A percentile compares a stretch with the other conserved stretches of the same genome.
Conservation (phyloP, 441 rosid species). For the Dalechampia spathulata region DNA sequence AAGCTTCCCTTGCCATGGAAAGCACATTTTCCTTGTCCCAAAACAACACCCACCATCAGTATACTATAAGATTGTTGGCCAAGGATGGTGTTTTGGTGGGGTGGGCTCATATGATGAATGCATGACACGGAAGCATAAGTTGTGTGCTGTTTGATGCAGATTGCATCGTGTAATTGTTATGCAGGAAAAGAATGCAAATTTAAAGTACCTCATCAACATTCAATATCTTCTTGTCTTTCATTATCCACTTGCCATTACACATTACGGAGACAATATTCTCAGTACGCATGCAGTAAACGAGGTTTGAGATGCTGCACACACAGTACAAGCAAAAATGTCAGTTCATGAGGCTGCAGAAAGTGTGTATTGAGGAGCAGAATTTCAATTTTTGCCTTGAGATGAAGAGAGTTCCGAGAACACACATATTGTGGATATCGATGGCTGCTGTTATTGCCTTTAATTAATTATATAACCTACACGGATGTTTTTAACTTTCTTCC, state of each 20-base stretch:
- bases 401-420: no score
- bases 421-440: no score
- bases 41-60: background rate
- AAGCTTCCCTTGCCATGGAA: slow-evolving; percentile 42
- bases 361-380: no score
- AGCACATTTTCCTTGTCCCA: slow-evolving; percentile 40
- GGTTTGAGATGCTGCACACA: slow-evolving; percentile 48
- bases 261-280: slow-evolving; percentile 63
- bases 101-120: background rate
- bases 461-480: background rate
- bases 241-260: slow-evolving; percentile 75
- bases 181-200: background rate
- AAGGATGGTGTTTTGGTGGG: no score
- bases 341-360: background rate
- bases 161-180: background rate
- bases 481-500: background rate
- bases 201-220: slow-evolving; percentile 48
- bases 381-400: no score
- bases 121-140: background rate
- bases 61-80: no score
- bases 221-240: slow-evolving; percentile 54
- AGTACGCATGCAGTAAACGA: slow-evolving; percentile 59
- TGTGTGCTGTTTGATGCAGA: background rate
- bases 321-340: background rate
- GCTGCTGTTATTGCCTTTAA: background rate